These are phyloP conservation scores for Alternaria ventricosa DNA, from an alignment of 2,329 filamentous ascomycete species.

Conservation along the genomic window DNA sequence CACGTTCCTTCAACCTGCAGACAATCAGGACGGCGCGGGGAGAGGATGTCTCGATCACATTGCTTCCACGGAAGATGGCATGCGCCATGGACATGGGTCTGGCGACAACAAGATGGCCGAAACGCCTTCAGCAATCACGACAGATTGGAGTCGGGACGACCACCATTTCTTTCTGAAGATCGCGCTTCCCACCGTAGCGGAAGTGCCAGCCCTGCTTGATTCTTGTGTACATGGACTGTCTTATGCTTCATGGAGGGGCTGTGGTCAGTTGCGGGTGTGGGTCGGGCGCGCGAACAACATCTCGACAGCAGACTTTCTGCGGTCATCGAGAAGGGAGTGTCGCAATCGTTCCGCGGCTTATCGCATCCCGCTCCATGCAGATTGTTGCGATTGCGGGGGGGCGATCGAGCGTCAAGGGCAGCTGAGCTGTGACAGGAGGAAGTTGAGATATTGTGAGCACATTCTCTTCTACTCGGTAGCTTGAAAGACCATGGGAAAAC, in stretches of 20 bases:
- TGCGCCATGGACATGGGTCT: not conserved
- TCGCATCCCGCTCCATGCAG: accelerated
- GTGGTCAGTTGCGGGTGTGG: not conserved
- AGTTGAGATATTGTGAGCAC: not conserved
- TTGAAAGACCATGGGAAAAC: not conserved
- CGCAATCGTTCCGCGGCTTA: not conserved
- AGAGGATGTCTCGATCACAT: not conserved
- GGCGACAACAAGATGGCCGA: not conserved
- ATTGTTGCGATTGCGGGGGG: accelerated
- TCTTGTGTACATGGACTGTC: not conserved
- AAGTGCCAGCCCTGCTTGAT: not conserved
- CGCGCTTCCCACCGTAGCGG: not conserved
- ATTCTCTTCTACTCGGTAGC: not conserved
- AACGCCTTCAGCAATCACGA: not conserved
- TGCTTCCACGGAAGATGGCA: not conserved
- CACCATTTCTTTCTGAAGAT: not conserved
- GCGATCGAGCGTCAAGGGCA: not conserved
- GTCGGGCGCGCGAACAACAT: not conserved
- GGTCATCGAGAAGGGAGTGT: accelerated
- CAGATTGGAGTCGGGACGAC: not conserved
- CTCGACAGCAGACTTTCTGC: not conserved
- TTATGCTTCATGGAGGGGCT: not conserved
- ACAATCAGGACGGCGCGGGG: not conserved
- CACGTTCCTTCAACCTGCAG: not conserved
- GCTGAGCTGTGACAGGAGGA: not conserved